Evolutionary conservation across 352 stramenopile genomes (phyloP), one percentile per base, ranked within the genome.

Genomic region (Pythium vanterpoolii): DNA sequence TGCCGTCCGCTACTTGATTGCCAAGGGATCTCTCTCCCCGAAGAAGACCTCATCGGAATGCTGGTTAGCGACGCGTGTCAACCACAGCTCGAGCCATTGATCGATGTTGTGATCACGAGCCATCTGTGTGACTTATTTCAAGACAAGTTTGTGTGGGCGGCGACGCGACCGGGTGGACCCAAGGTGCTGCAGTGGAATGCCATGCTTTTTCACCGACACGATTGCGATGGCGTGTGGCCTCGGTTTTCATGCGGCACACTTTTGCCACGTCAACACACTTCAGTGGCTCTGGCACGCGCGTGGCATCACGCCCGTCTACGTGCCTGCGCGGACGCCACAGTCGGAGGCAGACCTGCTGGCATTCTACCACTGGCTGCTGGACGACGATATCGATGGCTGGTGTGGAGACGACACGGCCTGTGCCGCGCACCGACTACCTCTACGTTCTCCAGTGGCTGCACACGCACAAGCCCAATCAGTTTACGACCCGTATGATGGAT

Each of bases 381-480:
- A 55, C 30, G 26, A 8, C 10, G 31, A 31, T 13, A 9, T 55
- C 24, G 33, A 56, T 24, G 34, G 23, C 13, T 56, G 33, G 31
- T 3, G 23, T 18, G 4, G 9, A 8, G 33, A 36, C 13, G 33
- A 56, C 47, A 31, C 4, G 4, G 18, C 3, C 28, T 21, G 23
- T 21, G 49, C 28, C 49, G 36, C 36, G 21, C 27, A 26, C 1
- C 16, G 55, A 34, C 16, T 50, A 33, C 33, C 45, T 56, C 16
- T 16, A 19, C 11, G 16, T 38, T 5, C 4, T 62, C 13, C 34
- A 56, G 10, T 56, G 40, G 42, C 26, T 56, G 9, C 79, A 73
- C 43, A 60, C 74, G 21, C 49, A 71, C 27, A 71, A 71, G 44
- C 66, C 77, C 38, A 55, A 81, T 56, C 26, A 33, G 18, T 33